Conservation (phyloP, 371 early-diverging fungal species). For the Haplosporangium sp. region DNA sequence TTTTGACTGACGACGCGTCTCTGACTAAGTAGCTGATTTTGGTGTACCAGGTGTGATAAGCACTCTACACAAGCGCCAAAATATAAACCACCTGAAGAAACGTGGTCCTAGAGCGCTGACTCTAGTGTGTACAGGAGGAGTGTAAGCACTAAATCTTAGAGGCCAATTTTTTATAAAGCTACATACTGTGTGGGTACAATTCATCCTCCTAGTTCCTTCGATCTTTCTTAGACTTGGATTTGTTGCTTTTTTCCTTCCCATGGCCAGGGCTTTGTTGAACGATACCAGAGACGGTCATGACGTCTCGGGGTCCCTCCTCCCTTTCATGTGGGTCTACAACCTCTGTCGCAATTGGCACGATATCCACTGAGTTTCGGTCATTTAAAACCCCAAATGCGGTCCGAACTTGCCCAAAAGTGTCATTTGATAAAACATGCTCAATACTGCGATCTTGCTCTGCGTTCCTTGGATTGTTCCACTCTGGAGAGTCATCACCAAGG, state of each 20-base stretch:
- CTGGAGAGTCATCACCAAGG: conserved; percentile 18
- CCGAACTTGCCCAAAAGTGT: background rate
- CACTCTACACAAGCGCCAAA: no score
- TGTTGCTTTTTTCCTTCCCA: conserved; percentile 20
- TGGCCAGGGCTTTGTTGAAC: conserved; percentile 1
- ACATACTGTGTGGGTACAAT: no score
- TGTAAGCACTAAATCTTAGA: no score
- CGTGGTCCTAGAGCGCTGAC: no score
- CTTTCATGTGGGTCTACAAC: background rate
- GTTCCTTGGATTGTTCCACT: background rate
- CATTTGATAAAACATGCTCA: background rate
- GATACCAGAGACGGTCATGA: background rate
- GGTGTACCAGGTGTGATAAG: no score
- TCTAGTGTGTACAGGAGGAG: no score
- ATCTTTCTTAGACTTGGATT: conserved; percentile 8
- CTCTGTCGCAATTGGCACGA: background rate
- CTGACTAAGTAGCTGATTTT: no score
- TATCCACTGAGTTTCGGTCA: background rate
- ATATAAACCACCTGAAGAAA: no score
- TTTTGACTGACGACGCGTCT: no score
- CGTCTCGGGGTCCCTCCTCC: conserved; percentile 4
- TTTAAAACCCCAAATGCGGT: background rate
- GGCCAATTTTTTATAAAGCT: no score
- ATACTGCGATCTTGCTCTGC: background rate
- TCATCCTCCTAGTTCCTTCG: conserved; percentile 11